Base-by-base conservation (phyloP, 768 basidiomycete species). In the Trametes cinnabarina region DNA sequence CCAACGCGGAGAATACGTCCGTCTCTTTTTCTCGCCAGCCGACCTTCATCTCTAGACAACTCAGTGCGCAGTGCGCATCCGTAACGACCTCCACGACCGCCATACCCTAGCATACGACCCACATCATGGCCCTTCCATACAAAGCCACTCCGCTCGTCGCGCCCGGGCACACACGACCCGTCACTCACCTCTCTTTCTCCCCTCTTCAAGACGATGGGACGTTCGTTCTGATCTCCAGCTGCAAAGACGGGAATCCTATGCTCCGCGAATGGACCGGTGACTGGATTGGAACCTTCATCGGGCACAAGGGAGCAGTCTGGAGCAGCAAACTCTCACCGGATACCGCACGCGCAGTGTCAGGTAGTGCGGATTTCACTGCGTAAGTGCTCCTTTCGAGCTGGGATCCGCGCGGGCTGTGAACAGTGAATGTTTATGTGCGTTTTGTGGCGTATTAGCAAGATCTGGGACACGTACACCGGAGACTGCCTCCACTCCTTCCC, bases 221-320 rank as follows among this genome's bases (percentile, higher is more conserved):
- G 42, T 98, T 88, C 74, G 77, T 98, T 62, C 82, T 99, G 62
- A 89, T 98, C 68, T 98, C 95, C 56, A 90, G 91, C 66, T 98
- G 97, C 79, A 99, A 98, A 76, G 97, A 98, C 80, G 97, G 97
- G 32, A 98, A 94, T 67, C 95, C 94, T 43, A 95, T 96, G 92
- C 77, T 97, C 64, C 85, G 94, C 69, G 90, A 94, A 68, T 96
- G 95, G 95, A 91, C 92, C 54, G 96, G 96, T 32, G 97, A 99
- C 73, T 99, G 97, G 97, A 91, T 97, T 70, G 97, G 97, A 35
- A 92, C 90, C 17, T 92, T 91, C 71, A 79, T 92, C 40, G 89
- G 90, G 22, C 89, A 91, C 75, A 91, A 92, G 72, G 97, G 96
- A 65, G 96, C 96, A 8, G 96, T 99, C 3, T 99, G 96, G 96